Percentiles rank a stretch among this genome's conserved stretches.
These are phyloP conservation scores for Prinsepia uniflora DNA, from an alignment of 306 rosid species.

Conservation along the genomic window DNA sequence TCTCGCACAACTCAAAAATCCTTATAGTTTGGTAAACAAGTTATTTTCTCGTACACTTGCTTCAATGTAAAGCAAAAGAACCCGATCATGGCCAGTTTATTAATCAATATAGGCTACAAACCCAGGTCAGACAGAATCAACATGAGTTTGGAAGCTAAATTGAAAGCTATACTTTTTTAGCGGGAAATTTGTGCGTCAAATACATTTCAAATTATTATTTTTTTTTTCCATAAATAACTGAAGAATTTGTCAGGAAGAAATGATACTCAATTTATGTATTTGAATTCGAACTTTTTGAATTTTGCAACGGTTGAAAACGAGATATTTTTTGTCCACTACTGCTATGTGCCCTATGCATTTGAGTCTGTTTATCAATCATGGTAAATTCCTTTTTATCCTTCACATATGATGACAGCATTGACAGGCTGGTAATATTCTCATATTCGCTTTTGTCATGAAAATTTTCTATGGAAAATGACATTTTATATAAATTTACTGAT, in stretches of 20 bases:
- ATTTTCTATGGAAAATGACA: no score
- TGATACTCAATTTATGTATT: no score
- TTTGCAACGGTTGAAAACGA: not conserved
- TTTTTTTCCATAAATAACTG: no score
- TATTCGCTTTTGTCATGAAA: not conserved
- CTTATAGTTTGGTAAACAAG: not conserved
- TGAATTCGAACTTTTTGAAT: not conserved
- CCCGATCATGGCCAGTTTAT: not conserved
- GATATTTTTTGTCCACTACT: constrained; percentile 1
- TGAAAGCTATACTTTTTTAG: constrained; percentile 8
- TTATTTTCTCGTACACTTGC: no score
- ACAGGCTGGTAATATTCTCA: not conserved
- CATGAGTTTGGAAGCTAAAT: constrained; percentile 10
- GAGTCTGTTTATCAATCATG: not conserved
- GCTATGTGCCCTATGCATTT: not conserved
- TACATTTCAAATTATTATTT: not conserved
- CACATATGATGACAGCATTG: not conserved
- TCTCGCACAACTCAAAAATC: no score
- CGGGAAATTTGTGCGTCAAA: constrained; percentile 29
- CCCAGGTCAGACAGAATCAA: not conserved
- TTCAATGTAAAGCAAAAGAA: not conserved
- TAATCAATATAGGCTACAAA: not conserved
- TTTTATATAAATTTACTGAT: no score
- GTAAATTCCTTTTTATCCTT: not conserved
- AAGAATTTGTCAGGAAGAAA: no score